Evolutionary conservation across 208 protist genomes (phyloP).

Genomic region (Trypanosoma cruzi): DNA sequence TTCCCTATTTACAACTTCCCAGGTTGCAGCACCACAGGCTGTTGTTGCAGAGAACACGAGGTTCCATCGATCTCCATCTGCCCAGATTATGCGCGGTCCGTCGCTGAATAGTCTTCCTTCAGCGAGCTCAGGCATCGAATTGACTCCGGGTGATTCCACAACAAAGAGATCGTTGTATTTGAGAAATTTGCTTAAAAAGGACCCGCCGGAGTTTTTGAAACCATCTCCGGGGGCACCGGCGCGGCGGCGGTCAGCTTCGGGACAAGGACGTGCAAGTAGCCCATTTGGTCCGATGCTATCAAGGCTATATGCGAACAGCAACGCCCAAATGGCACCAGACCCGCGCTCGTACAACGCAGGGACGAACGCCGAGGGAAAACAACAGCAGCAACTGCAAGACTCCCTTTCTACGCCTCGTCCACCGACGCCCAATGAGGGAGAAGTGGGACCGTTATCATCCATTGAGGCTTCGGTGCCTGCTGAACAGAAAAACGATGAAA

Average conservation of each 20-base stretch:
- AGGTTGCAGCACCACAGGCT: not conserved
- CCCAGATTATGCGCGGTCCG: not conserved
- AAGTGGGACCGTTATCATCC: not conserved
- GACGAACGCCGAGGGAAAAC: not conserved
- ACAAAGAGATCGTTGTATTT: slow-evolving; percentile 19
- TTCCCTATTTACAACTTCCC: not conserved
- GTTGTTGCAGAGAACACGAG: not conserved
- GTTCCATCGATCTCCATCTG: not conserved
- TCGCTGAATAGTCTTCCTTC: slow-evolving; percentile 10
- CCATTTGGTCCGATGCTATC: not conserved
- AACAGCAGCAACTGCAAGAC: not conserved
- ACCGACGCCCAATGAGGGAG: slow-evolving; percentile 1
- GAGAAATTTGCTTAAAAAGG: slow-evolving; percentile 31
- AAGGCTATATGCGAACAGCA: not conserved
- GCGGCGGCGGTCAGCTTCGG: not conserved
- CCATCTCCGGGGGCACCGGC: not conserved
- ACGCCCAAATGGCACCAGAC: not conserved
- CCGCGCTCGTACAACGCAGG: not conserved
- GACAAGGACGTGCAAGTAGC: not conserved
- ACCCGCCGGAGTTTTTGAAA: slow-evolving; percentile 35
- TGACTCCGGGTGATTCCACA: not conserved
- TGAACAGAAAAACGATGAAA: not conserved
- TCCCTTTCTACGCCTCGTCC: not conserved
- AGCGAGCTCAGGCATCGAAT: not conserved
- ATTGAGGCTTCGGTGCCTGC: not conserved